These are phyloP conservation scores for Trichoderma afroharzianum DNA, from an alignment of 2,329 filamentous ascomycete genomes.

Conservation along the genomic window DNA sequence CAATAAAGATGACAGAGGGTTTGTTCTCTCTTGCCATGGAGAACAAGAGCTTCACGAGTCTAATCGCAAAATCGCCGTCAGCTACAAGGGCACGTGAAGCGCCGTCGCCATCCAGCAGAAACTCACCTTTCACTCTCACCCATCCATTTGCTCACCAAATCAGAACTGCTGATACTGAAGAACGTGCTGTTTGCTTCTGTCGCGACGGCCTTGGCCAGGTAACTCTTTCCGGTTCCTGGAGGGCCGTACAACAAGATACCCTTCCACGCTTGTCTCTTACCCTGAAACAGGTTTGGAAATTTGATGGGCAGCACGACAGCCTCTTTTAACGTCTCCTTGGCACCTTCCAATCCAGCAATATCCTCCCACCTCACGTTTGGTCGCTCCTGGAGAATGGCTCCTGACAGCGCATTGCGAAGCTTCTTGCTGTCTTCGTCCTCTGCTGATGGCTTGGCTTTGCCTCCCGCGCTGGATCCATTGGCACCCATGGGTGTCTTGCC, in stretches of 20 bases:
- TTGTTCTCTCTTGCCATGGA: constrained; percentile 98
- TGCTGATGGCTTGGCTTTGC: constrained; percentile 59
- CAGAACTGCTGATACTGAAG: constrained; percentile 96
- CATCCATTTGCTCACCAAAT: constrained; percentile 99
- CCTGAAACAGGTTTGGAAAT: constrained; percentile 93
- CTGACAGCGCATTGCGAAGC: constrained; percentile 81
- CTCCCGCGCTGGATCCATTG: constrained; percentile 65
- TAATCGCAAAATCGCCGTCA: constrained; percentile 35
- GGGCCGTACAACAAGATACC: constrained; percentile 95
- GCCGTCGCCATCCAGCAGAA: background rate
- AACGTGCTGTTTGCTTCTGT: constrained; percentile 99
- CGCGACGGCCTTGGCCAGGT: constrained; percentile 93
- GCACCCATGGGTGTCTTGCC: constrained; percentile 62
- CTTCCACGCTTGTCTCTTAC: constrained; percentile 97
- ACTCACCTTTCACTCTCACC: constrained; percentile 90
- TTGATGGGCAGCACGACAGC: constrained; percentile 97
- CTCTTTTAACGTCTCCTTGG: constrained; percentile 96
- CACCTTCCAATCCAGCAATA: constrained; percentile 87
- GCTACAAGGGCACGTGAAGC: background rate
- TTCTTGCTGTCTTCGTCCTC: constrained; percentile 95
- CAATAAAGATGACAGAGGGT: constrained; percentile 97
- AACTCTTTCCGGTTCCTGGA: constrained; percentile 95
- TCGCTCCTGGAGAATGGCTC: constrained; percentile 90
- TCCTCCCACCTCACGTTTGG: constrained; percentile 98
- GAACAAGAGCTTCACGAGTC: constrained; percentile 93